Conservation (phyloP, 495 filamentous ascomycete species). For the Podospora conica region DNA sequence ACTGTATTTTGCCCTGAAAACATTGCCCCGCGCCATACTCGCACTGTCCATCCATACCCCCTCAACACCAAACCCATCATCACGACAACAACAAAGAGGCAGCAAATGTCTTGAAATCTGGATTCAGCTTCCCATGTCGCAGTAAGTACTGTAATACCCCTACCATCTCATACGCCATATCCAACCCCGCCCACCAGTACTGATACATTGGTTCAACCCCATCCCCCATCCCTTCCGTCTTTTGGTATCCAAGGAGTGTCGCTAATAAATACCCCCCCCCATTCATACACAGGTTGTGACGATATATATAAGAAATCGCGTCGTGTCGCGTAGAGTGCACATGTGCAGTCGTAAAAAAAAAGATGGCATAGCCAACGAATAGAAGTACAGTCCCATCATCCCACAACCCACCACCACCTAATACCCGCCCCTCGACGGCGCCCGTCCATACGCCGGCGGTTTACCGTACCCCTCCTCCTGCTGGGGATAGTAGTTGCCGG, state of each 20-base stretch:
- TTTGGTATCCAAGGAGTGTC: background rate
- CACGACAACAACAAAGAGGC: background rate
- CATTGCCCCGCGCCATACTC: background rate
- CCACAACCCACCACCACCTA: background rate
- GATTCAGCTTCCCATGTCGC: background rate
- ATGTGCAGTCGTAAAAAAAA: conserved; percentile 9
- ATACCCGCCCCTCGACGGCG: conserved; percentile 1
- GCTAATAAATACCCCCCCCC: background rate
- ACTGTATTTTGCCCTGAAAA: background rate
- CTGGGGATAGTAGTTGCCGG: background rate
- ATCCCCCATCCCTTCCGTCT: background rate
- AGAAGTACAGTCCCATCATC: background rate
- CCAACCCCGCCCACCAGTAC: background rate
- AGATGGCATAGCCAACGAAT: background rate
- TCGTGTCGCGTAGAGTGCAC: background rate
- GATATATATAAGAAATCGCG: conserved; percentile 5
- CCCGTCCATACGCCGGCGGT: background rate
- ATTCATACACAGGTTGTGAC: conserved; percentile 9
- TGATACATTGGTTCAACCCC: background rate
- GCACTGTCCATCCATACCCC: background rate
- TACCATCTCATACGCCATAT: background rate
- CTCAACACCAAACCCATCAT: background rate
- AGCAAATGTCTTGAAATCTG: background rate
- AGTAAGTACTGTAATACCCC: background rate
- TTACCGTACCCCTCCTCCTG: conserved; percentile 3